A percentile compares a stretch with the other conserved stretches of the same genome.
Conservation (phyloP, 805 yeast genomes). For the Lipomyces sp. region DNA sequence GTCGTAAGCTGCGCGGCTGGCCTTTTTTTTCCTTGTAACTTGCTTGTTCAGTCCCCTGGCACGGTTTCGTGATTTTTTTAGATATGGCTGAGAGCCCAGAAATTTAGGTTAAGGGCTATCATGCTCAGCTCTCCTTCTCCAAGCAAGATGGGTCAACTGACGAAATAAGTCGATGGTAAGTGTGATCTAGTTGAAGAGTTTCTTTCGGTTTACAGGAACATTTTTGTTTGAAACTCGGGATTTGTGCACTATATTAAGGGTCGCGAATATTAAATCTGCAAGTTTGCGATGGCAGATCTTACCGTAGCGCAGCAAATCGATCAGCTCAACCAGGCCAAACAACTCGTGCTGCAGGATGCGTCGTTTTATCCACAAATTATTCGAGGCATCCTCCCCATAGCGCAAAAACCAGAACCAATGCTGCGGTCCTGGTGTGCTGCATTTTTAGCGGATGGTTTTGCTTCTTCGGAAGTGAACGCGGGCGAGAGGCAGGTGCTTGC, state of each 20-base stretch:
- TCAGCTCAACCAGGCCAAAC: conserved; percentile 47
- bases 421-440: conserved; percentile 47
- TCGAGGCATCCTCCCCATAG: conserved; percentile 47
- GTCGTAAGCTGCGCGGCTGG: background rate
- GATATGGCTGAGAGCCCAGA: too few species aligned
- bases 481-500: conserved; percentile 41
- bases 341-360: conserved; percentile 46
- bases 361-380: conserved; percentile 47
- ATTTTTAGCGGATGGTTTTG: conserved; percentile 48
- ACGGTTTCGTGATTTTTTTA: background rate
- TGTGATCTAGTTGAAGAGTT: background rate
- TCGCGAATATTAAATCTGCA: background rate
- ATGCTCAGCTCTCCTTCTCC: too few species aligned
- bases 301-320: conserved; percentile 42
- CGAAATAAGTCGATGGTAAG: too few species aligned
- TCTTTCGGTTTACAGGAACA: background rate
- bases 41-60: background rate
- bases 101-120: background rate
- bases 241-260: background rate
- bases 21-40: background rate
- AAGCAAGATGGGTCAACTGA: background rate
- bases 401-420: conserved; percentile 44
- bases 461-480: conserved; percentile 39
- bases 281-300: conserved; percentile 15
- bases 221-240: background rate